These are phyloP conservation scores for Elsinoe fawcettii DNA, from an alignment of 2,329 filamentous ascomycete genomes.

Conservation along the genomic window DNA sequence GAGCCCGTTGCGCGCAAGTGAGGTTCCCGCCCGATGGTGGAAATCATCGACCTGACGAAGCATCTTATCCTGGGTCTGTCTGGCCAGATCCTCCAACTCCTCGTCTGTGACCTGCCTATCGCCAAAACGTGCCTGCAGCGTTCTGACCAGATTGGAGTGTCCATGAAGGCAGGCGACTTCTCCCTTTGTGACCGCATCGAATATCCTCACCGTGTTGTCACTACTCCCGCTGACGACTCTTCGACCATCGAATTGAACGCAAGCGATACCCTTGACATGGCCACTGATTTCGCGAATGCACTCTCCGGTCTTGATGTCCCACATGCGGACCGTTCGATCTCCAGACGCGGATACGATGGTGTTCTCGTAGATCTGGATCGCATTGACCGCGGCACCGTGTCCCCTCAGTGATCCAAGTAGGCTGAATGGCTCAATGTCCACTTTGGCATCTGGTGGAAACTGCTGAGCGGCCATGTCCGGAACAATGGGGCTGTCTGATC, in stretches of 20 bases:
- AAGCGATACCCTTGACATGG: slow-evolving; percentile 92
- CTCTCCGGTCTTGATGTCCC: slow-evolving; percentile 75
- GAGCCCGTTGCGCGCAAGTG: neutral
- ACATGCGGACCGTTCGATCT: slow-evolving; percentile 87
- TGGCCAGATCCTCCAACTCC: slow-evolving; percentile 66
- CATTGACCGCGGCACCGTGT: slow-evolving; percentile 88
- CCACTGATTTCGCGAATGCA: slow-evolving; percentile 74
- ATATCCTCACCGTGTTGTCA: slow-evolving; percentile 92
- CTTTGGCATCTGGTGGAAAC: slow-evolving; percentile 39
- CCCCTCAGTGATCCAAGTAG: slow-evolving; percentile 74
- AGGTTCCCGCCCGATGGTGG: neutral
- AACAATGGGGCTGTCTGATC: slow-evolving; percentile 34
- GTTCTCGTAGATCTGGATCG: slow-evolving; percentile 78
- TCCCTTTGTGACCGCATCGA: slow-evolving; percentile 74
- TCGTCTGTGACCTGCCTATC: slow-evolving; percentile 74
- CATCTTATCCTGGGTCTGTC: slow-evolving; percentile 22
- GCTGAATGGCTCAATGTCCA: slow-evolving; percentile 60
- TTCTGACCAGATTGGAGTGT: slow-evolving; percentile 79
- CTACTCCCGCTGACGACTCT: slow-evolving; percentile 94
- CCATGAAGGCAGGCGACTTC: slow-evolving; percentile 82
- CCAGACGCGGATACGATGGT: slow-evolving; percentile 93
- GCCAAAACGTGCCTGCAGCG: slow-evolving; percentile 89
- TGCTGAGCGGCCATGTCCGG: slow-evolving; percentile 24
- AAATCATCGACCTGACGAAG: neutral
- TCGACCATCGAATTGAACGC: slow-evolving; percentile 90